A percentile compares a stretch with the other conserved stretches of the same genome.
Conservation (phyloP, 1,139 yeast species). For the Diutina siamensis region DNA sequence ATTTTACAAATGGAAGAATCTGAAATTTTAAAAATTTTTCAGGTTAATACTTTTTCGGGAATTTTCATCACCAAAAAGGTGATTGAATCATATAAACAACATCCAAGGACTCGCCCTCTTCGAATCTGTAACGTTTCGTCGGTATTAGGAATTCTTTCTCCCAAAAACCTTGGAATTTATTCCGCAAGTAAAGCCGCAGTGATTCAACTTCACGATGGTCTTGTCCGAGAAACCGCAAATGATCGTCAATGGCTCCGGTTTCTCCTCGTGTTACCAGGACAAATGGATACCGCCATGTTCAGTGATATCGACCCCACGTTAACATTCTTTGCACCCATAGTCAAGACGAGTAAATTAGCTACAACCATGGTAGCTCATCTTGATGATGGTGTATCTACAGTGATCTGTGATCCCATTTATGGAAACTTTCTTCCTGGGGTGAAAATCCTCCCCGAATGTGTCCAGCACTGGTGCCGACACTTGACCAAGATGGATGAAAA, state of each 20-base stretch:
- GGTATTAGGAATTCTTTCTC: constrained; percentile 60
- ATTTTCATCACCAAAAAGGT: constrained; percentile 36
- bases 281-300: constrained; percentile 52
- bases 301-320: constrained; percentile 47
- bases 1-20: constrained; percentile 24
- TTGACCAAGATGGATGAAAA: constrained; percentile 44
- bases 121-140: constrained; percentile 59
- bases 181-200: constrained; percentile 58
- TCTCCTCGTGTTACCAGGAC: constrained; percentile 55
- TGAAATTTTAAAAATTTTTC: constrained; percentile 27
- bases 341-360: constrained; percentile 34
- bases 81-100: constrained; percentile 18
- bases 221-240: constrained; percentile 34
- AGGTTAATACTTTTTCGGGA: constrained; percentile 49
- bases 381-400: constrained; percentile 40
- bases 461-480: constrained; percentile 36
- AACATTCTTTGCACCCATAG: constrained; percentile 53
- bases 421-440: constrained; percentile 45
- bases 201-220: constrained; percentile 47
- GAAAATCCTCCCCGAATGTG: constrained; percentile 37
- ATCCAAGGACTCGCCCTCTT: constrained; percentile 6
- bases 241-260: constrained; percentile 21
- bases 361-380: constrained; percentile 26
- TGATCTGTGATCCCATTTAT: constrained; percentile 46
- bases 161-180: constrained; percentile 52